These are phyloP conservation scores for Limtongia smithiae DNA, from an alignment of 805 yeast species.

Conservation along the genomic window DNA sequence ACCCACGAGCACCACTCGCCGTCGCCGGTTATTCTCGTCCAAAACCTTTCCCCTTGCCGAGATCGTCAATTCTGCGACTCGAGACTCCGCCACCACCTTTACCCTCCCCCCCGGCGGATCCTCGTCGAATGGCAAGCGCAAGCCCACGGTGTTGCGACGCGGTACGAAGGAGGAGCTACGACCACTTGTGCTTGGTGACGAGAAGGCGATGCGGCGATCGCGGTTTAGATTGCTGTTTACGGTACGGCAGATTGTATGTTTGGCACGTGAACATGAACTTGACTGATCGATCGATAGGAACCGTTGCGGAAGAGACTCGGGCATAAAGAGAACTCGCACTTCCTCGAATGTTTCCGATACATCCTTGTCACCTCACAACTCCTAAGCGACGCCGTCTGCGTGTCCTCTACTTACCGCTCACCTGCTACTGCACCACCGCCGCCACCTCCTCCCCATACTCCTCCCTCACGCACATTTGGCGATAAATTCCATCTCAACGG, in stretches of 20 bases:
- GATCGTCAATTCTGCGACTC: too few species aligned
- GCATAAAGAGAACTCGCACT: conserved; percentile 36
- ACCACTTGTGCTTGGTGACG: conserved; percentile 13
- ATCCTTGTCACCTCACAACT: conserved; percentile 48
- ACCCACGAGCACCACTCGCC: not conserved
- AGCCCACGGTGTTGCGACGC: not conserved
- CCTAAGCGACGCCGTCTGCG: conserved; percentile 39
- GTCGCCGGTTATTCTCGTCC: too few species aligned
- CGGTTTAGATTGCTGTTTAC: conserved; percentile 22
- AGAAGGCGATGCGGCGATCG: conserved; percentile 14
- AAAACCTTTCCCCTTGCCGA: too few species aligned
- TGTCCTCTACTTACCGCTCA: too few species aligned
- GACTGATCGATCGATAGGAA: too few species aligned
- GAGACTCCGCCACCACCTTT: too few species aligned
- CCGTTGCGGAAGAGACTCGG: conserved; percentile 16
- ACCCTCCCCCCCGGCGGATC: too few species aligned
- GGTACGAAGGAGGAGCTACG: conserved; percentile 3
- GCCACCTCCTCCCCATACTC: too few species aligned
- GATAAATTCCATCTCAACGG: too few species aligned
- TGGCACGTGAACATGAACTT: too few species aligned
- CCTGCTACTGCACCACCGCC: too few species aligned
- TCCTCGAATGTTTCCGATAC: conserved; percentile 52
- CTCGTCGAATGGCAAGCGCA: not conserved
- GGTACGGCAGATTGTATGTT: conserved; percentile 8
- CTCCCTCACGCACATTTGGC: too few species aligned